Evolutionary conservation across 163 green algal genomes (phyloP), one percentile per base, ranked within the genome.

Genomic region (Chlamydomonas reinhardtii): DNA sequence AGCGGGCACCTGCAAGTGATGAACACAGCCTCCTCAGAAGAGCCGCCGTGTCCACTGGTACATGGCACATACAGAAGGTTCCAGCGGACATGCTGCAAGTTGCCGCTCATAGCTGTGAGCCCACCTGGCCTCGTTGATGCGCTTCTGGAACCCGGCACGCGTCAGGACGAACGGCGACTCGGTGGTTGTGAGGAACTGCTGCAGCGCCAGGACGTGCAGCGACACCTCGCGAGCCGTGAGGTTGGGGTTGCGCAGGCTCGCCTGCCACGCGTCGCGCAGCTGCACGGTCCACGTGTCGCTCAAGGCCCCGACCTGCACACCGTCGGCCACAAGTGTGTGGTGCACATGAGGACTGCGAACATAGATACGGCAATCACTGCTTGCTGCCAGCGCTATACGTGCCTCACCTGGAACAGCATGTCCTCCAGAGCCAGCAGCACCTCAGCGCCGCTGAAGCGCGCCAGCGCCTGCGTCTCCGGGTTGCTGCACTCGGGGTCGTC

Each of bases 201-300:
- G 91, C 75, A 95, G 70, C 19, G 92, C 79, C n/a, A 92, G 90
- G 22, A 92, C 32, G 75, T 94, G 88, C 59, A 96, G 71, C 27
- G 91, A 62, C 39, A 89, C 82, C 29, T 96, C 89, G 25, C 83
- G 89, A 16, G 68, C 48, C 12, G 78, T 88, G 32, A 92, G 74
- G 29, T 92, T 59, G 24, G 56, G 71, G 2, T 78, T 34, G 34
- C 34, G 27, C 43, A 93, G 52, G 68, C 75, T 89, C 29, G 43
- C 48, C 43, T 91, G 85, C 94, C 94, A 97, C 12, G 82, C 35
- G n/a, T 64, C 66, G 59, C 90, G 91, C 89, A 93, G 93, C 69
- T 86, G 80, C 32, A 34, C 27, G 0, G 78, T 64, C 64, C 91
- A 77, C 48, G 93, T 75, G 4, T 84, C 89, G 16, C 76, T 72